These are phyloP conservation scores for Fusarium ramigenum DNA, from an alignment of 2,329 filamentous ascomycete species.

Conservation along the genomic window DNA sequence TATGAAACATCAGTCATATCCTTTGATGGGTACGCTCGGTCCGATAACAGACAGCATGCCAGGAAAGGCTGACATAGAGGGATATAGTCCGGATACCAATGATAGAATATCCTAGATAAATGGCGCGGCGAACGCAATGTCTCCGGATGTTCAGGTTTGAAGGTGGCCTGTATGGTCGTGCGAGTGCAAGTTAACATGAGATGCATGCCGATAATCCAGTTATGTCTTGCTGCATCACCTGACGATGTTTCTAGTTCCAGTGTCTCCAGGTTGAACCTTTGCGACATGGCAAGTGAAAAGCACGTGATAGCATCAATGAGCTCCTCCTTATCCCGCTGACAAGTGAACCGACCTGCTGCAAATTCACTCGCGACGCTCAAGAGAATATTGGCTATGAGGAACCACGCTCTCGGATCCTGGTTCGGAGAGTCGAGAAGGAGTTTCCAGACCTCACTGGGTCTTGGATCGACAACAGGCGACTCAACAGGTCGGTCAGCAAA, in stretches of 20 bases:
- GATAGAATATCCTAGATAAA: not conserved
- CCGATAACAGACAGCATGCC: not conserved
- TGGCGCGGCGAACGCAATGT: not conserved
- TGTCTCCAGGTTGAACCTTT: not conserved
- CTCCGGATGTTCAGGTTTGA: not conserved
- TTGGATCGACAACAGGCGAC: not conserved
- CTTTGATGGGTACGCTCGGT: not conserved
- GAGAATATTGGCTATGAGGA: not conserved
- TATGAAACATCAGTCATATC: not conserved
- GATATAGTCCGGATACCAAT: not conserved
- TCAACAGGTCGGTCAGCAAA: not conserved
- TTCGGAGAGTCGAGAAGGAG: not conserved
- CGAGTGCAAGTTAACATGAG: not conserved
- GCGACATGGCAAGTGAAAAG: not conserved
- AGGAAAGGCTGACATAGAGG: not conserved
- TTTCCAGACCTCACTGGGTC: not conserved
- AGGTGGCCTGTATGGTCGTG: not conserved
- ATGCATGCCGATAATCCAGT: not conserved
- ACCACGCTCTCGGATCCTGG: not conserved
- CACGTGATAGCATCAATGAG: not conserved
- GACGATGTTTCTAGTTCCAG: rapidly evolving
- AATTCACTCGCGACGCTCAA: not conserved
- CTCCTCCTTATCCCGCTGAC: not conserved
- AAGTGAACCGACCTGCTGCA: not conserved
- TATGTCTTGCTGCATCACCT: not conserved